phyloP scores from a whole-genome alignment of 805 yeast genomes.

The Ogataea thermomethanolica region DNA sequence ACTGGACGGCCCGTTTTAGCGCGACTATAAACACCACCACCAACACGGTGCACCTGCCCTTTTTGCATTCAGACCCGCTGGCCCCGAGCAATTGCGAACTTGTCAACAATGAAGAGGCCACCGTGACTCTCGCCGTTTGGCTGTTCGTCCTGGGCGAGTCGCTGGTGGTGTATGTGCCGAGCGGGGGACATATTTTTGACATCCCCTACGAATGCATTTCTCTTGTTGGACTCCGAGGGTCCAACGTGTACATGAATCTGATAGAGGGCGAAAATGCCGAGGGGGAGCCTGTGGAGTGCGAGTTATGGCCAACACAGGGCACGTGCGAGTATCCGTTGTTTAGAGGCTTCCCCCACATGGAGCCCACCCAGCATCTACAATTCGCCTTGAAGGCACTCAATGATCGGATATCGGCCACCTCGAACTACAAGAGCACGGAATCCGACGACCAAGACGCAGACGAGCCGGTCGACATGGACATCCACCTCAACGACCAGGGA shows the following conservation, averaged over 20 bases:
- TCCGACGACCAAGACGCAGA: conserved; percentile 14
- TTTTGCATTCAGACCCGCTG: conserved; percentile 1
- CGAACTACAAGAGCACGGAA: conserved; percentile 15
- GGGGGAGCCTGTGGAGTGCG: conserved; percentile 14
- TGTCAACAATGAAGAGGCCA: background rate
- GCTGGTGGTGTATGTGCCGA: conserved; percentile 19
- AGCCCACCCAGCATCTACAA: conserved; percentile 18
- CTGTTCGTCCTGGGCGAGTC: conserved; percentile 25
- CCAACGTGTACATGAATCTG: conserved; percentile 12
- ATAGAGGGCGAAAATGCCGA: conserved; percentile 3
- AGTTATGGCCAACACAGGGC: conserved; percentile 11
- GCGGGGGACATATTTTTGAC: conserved; percentile 10
- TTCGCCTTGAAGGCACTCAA: conserved; percentile 19
- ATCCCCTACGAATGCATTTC: conserved; percentile 24
- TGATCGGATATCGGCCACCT: conserved; percentile 21
- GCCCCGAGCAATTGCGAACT: background rate
- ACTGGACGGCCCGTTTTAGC: conserved; percentile 14
- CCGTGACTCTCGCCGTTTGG: conserved; percentile 17
- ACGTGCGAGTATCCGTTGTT: conserved; percentile 22
- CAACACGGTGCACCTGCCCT: conserved; percentile 10
- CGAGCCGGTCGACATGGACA: conserved; percentile 9
- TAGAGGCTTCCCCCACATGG: conserved; percentile 15
- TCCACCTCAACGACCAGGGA: conserved; percentile 24
- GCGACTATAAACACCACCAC: conserved; percentile 4
- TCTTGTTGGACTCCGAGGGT: conserved; percentile 18